Evolutionary conservation across 108 stramenopile species (phyloP).

Genomic region (Fragilaria crotonensis): DNA sequence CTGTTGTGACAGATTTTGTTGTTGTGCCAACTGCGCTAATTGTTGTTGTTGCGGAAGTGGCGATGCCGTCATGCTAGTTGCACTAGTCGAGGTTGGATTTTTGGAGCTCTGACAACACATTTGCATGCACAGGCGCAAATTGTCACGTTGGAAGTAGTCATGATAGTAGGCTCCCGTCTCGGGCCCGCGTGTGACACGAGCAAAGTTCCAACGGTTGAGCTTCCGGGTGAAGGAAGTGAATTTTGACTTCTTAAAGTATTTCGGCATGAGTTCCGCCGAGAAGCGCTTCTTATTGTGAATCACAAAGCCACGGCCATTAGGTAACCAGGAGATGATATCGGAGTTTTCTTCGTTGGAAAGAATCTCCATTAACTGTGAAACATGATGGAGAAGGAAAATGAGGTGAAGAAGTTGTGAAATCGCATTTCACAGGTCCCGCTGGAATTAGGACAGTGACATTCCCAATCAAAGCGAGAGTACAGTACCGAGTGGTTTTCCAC

Average conservation of each 20-base stretch:
- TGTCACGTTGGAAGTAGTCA: conserved; percentile 28
- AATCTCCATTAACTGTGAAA: conserved; percentile 45
- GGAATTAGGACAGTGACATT: neutral
- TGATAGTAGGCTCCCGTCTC: conserved; percentile 63
- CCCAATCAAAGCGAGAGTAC: neutral
- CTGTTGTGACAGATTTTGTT: neutral
- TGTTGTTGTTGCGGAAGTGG: neutral
- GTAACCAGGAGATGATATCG: conserved; percentile 58
- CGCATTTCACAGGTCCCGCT: neutral
- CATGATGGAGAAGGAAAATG: neutral
- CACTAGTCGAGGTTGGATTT: conserved; percentile 8
- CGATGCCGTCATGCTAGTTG: neutral
- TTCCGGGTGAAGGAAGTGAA: conserved; percentile 29
- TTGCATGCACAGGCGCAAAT: conserved; percentile 34
- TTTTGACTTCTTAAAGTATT: conserved; percentile 39
- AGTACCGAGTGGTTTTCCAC: too few relatives aligned
- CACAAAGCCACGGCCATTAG: conserved; percentile 52
- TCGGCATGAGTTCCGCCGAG: conserved; percentile 38
- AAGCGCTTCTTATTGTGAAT: conserved; percentile 52
- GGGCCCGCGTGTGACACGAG: conserved; percentile 41
- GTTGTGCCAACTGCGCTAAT: neutral
- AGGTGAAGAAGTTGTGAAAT: neutral
- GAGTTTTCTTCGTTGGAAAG: conserved; percentile 32
- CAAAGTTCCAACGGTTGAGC: conserved; percentile 49
- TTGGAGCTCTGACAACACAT: conserved; percentile 38